These are phyloP conservation scores for Penicillium psychrofluorescens DNA, from an alignment of 495 filamentous ascomycete genomes.

Conservation along the genomic window DNA sequence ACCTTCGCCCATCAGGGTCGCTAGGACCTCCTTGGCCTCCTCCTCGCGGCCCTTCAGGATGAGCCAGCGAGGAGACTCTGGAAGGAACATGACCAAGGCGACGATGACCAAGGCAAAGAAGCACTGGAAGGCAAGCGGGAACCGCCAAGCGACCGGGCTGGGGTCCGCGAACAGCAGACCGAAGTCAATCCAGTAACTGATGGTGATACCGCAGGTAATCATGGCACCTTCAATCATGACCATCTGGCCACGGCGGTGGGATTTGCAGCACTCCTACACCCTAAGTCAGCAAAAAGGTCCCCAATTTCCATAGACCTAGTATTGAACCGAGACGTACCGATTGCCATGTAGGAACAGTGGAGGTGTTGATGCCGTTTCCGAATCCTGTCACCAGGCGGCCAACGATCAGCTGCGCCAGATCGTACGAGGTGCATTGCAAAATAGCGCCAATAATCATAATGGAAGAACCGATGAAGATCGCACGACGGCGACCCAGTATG, in stretches of 20 bases:
- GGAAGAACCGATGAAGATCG: slow-evolving; percentile 47
- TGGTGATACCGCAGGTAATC: slow-evolving; percentile 64
- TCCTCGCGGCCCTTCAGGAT: slow-evolving; percentile 61
- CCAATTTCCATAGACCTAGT: no score
- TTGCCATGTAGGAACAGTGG: slow-evolving; percentile 70
- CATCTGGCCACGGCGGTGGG: slow-evolving; percentile 65
- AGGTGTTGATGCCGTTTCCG: slow-evolving; percentile 57
- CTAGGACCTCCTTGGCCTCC: slow-evolving; percentile 57
- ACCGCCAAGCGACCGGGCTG: slow-evolving; percentile 62
- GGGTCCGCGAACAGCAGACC: slow-evolving; percentile 60
- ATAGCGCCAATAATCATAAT: slow-evolving; percentile 55
- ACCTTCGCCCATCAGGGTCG: slow-evolving; percentile 48
- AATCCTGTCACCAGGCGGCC: slow-evolving; percentile 55
- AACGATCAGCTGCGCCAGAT: slow-evolving; percentile 57
- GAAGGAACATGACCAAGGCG: slow-evolving; percentile 53
- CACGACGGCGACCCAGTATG: slow-evolving; percentile 48
- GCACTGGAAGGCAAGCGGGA: slow-evolving; percentile 68
- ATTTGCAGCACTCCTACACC: slow-evolving; percentile 55
- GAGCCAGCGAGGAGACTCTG: slow-evolving; percentile 71
- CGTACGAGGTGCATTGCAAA: slow-evolving; percentile 55
- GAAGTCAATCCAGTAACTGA: slow-evolving; percentile 73
- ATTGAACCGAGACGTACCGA: slow-evolving; percentile 14
- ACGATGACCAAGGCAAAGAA: slow-evolving; percentile 58
- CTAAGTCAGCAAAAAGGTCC: no score
- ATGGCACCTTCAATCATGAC: slow-evolving; percentile 74